phyloP scores from a whole-genome alignment of 2,329 filamentous ascomycete genomes.

The Aspergillus eucalypticola region DNA sequence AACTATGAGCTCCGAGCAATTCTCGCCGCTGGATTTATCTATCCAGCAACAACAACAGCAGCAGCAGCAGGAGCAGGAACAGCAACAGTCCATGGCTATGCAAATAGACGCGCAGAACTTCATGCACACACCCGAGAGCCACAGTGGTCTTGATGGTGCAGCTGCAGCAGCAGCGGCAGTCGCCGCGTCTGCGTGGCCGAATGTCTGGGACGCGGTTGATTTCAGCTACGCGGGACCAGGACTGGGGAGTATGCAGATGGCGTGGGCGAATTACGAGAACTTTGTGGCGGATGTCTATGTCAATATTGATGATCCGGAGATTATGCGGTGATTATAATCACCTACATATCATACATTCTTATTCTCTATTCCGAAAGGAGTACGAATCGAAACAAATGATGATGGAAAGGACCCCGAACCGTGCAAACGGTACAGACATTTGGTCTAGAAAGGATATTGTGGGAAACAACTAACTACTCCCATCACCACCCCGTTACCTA shows the following conservation, averaged over 20 bases:
- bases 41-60: not conserved
- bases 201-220: slow-evolving; percentile 31
- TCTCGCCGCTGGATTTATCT: not conserved
- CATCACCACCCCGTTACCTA: not conserved
- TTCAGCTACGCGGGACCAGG: slow-evolving; percentile 12
- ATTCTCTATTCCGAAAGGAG: not conserved
- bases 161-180: too few relatives aligned
- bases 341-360: too few relatives aligned
- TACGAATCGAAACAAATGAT: not conserved
- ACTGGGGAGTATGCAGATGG: slow-evolving; percentile 13
- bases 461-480: not conserved
- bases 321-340: slow-evolving; percentile 7
- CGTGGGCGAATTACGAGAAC: slow-evolving; percentile 31
- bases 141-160: too few relatives aligned
- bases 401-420: not conserved
- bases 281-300: slow-evolving; percentile 31
- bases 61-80: not conserved
- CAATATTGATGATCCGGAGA: slow-evolving; percentile 25
- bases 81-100: not conserved
- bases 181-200: slow-evolving; percentile 17
- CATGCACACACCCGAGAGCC: not conserved
- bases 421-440: not conserved
- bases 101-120: not conserved
- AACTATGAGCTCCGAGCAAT: too few relatives aligned
- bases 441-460: not conserved